These are phyloP conservation scores for Sicyos edulis DNA, from an alignment of 306 rosid genomes.

Conservation along the genomic window DNA sequence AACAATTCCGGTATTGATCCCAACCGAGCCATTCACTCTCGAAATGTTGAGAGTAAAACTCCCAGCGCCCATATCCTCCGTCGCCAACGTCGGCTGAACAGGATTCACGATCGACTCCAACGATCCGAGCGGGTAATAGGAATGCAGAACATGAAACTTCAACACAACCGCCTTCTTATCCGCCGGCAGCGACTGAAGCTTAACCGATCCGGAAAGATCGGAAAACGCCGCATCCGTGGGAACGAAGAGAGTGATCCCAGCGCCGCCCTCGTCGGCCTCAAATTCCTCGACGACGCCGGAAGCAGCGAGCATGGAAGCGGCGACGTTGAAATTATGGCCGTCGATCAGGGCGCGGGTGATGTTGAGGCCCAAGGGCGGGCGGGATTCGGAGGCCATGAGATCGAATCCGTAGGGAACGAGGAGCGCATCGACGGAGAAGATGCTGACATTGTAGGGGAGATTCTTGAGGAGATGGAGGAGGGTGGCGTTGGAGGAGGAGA, in stretches of 20 bases:
- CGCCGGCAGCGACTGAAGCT: slow-evolving; percentile 74
- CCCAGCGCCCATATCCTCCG: slow-evolving; percentile 83
- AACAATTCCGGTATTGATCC: slow-evolving; percentile 71
- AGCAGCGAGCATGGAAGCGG: slow-evolving; percentile 75
- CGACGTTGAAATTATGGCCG: slow-evolving; percentile 87
- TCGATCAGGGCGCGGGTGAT: slow-evolving; percentile 64
- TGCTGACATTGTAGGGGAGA: slow-evolving; percentile 78
- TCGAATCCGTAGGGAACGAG: slow-evolving; percentile 68
- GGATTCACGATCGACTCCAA: slow-evolving; percentile 84
- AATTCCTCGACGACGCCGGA: slow-evolving; percentile 87
- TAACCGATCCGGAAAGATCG: slow-evolving; percentile 47
- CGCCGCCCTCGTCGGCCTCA: slow-evolving; percentile 90
- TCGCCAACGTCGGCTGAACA: slow-evolving; percentile 90
- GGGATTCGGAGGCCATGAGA: slow-evolving; percentile 85
- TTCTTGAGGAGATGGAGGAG: slow-evolving; percentile 49
- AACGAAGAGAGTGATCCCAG: slow-evolving; percentile 84
- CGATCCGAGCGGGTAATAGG: slow-evolving; percentile 87
- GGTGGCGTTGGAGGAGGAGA: slow-evolving; percentile 63
- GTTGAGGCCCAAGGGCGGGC: slow-evolving; percentile 65
- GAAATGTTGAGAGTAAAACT: slow-evolving; percentile 85
- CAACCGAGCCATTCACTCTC: slow-evolving; percentile 62
- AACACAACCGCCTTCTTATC: slow-evolving; percentile 73
- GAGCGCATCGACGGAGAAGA: slow-evolving; percentile 64
- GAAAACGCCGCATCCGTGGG: slow-evolving; percentile 78
- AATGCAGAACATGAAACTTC: slow-evolving; percentile 74